These are phyloP conservation scores for Erodium texanum DNA, from an alignment of 441 rosid species.

Conservation along the genomic window DNA sequence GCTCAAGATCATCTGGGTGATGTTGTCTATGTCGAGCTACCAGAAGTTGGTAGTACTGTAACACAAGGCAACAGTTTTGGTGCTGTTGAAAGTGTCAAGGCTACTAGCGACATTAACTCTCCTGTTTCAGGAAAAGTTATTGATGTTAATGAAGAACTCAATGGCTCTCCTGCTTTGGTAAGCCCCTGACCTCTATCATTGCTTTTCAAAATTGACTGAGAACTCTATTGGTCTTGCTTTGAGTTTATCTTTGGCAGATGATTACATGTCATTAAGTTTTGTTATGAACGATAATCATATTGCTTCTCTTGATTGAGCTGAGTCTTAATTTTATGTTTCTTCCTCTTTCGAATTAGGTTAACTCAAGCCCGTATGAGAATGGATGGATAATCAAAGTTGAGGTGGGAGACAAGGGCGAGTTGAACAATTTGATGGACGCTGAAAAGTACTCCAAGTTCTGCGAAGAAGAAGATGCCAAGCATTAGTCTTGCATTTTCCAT, in stretches of 20 bases:
- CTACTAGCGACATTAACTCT: conserved; percentile 77
- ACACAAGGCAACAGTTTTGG: conserved; percentile 68
- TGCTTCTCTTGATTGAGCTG: background rate
- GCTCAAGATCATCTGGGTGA: conserved; percentile 94
- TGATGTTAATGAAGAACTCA: conserved; percentile 59
- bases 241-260: background rate
- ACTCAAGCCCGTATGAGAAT: conserved; percentile 63
- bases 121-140: conserved; percentile 81
- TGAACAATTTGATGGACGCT: conserved; percentile 60
- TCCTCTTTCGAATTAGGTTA: conserved; percentile 39
- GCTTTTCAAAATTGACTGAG: background rate
- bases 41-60: conserved; percentile 58
- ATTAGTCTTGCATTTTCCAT: no score
- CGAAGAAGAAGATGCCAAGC: conserved; percentile 77
- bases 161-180: conserved; percentile 59
- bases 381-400: conserved; percentile 95
- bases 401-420: conserved; percentile 39
- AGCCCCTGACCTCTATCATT: conserved; percentile 27
- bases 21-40: conserved; percentile 84
- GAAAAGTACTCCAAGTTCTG: conserved; percentile 69
- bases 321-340: background rate
- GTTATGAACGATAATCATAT: background rate
- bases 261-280: background rate
- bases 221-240: background rate
- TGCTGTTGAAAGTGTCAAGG: conserved; percentile 97